A percentile compares a stretch with the other conserved stretches of the same genome.
phyloP scores from a whole-genome alignment of 345 rosid species.

The Hibiscus trionum region DNA sequence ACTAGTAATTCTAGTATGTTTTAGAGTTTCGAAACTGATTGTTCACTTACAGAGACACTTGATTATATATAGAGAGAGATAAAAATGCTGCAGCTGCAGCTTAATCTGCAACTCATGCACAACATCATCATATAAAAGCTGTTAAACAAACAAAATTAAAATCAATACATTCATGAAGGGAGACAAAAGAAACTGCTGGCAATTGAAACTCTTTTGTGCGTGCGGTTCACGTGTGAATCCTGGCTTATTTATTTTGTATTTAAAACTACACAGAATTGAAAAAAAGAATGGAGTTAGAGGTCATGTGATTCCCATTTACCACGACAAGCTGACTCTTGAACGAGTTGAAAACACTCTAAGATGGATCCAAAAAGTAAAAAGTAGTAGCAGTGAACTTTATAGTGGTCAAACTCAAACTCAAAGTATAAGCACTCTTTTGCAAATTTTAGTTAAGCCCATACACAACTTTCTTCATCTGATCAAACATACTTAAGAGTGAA shows the following conservation, averaged over 20 bases:
- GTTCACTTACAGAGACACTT: too few relatives aligned
- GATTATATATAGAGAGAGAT: too few relatives aligned
- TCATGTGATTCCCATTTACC: conserved; percentile 28
- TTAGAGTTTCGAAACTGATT: too few relatives aligned
- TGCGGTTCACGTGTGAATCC: conserved; percentile 23
- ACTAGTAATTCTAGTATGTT: too few relatives aligned
- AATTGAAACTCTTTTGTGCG: neutral
- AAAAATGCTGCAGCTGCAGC: neutral
- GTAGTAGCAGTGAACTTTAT: neutral
- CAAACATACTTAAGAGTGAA: neutral
- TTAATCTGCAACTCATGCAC: neutral
- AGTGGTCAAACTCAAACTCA: neutral
- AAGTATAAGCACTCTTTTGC: neutral
- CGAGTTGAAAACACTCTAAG: neutral
- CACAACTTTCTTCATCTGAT: neutral
- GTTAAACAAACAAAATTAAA: neutral
- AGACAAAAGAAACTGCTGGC: neutral
- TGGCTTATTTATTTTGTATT: neutral
- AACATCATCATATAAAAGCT: neutral
- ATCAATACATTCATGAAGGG: neutral
- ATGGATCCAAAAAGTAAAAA: neutral
- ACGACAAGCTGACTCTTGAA: neutral
- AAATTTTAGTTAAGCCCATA: neutral
- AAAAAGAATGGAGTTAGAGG: neutral
- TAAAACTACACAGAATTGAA: neutral